Percentiles rank a stretch among this genome's conserved stretches.
These are phyloP conservation scores for Phytophthora quininea DNA, from an alignment of 352 stramenopile species.

Conservation along the genomic window DNA sequence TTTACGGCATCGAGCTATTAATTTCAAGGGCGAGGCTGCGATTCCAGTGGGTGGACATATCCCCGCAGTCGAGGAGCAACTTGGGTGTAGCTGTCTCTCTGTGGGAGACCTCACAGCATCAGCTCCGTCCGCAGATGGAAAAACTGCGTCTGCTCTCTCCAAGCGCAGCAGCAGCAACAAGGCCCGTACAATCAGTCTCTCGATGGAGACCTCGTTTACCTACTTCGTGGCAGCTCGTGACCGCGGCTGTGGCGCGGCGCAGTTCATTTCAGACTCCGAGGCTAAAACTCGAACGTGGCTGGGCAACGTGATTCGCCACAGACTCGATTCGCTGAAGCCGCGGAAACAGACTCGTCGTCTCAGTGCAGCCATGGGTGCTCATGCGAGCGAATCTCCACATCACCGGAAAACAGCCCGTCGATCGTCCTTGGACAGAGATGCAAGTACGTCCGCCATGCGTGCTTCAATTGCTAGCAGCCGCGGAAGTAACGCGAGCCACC, in stretches of 20 bases:
- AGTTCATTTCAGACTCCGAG: constrained; percentile 74
- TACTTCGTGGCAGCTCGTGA: constrained; percentile 74
- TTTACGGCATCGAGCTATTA: constrained; percentile 66
- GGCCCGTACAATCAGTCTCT: constrained; percentile 74
- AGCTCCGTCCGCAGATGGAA: constrained; percentile 23
- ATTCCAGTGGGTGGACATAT: constrained; percentile 59
- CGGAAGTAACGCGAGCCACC: constrained; percentile 34
- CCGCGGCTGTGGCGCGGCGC: constrained; percentile 43
- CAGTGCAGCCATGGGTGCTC: constrained; percentile 38
- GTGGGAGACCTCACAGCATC: constrained; percentile 54
- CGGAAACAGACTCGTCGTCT: constrained; percentile 59
- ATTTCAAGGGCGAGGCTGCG: constrained; percentile 69
- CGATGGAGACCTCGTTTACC: constrained; percentile 72
- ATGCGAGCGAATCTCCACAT: constrained; percentile 42
- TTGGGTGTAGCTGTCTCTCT: constrained; percentile 69
- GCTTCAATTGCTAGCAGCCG: constrained; percentile 56
- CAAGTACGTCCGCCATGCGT: constrained; percentile 54
- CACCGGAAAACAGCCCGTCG: constrained; percentile 49
- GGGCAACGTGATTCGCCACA: constrained; percentile 64
- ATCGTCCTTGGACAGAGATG: constrained; percentile 46
- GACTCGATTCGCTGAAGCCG: constrained; percentile 71
- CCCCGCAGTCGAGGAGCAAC: constrained; percentile 54
- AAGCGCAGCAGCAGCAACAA: constrained; percentile 75
- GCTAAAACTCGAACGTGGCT: constrained; percentile 65
- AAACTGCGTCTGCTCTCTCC: constrained; percentile 37